A percentile compares a stretch with the other conserved stretches of the same genome.
Conservation (phyloP, 352 stramenopile genomes). For the Pythium sukuiense region DNA sequence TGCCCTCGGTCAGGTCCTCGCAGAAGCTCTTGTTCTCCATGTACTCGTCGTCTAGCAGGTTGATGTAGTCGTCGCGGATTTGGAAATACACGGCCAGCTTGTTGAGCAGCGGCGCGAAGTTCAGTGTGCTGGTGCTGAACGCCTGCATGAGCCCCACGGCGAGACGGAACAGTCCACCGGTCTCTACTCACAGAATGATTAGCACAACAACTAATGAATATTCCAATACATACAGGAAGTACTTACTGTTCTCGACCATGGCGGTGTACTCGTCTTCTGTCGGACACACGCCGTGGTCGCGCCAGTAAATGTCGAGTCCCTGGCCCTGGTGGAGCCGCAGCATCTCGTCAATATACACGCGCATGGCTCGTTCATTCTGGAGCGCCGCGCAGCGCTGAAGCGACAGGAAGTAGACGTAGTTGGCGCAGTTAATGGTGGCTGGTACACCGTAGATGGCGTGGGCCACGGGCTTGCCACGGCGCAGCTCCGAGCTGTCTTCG, state of each 20-base stretch:
- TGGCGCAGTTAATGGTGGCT: conserved; percentile 97
- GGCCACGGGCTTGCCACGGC: conserved; percentile 92
- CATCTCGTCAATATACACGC: conserved; percentile 95
- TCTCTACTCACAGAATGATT: conserved; percentile 57
- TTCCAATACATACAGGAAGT: background rate
- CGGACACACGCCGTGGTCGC: conserved; percentile 89
- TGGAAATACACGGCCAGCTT: conserved; percentile 97
- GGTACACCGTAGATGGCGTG: conserved; percentile 96
- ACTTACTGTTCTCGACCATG: conserved; percentile 94
- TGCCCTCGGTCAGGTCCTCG: conserved; percentile 97
- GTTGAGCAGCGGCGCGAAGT: conserved; percentile 92
- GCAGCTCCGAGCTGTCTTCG: conserved; percentile 96
- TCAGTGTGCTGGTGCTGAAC: conserved; percentile 64
- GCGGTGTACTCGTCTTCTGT: conserved; percentile 91
- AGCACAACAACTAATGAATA: background rate
- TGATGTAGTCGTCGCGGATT: conserved; percentile 98
- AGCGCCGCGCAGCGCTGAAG: conserved; percentile 91
- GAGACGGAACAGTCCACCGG: conserved; percentile 95
- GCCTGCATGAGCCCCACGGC: conserved; percentile 94
- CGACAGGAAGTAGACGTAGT: conserved; percentile 98
- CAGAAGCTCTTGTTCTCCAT: conserved; percentile 98
- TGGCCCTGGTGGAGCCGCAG: conserved; percentile 95
- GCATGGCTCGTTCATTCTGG: conserved; percentile 76
- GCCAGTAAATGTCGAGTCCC: conserved; percentile 95
- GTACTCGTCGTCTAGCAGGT: conserved; percentile 94